These are phyloP conservation scores for Aechmea fasciata DNA, from an alignment of 176 grass and related monocot genomes.

Conservation along the genomic window DNA sequence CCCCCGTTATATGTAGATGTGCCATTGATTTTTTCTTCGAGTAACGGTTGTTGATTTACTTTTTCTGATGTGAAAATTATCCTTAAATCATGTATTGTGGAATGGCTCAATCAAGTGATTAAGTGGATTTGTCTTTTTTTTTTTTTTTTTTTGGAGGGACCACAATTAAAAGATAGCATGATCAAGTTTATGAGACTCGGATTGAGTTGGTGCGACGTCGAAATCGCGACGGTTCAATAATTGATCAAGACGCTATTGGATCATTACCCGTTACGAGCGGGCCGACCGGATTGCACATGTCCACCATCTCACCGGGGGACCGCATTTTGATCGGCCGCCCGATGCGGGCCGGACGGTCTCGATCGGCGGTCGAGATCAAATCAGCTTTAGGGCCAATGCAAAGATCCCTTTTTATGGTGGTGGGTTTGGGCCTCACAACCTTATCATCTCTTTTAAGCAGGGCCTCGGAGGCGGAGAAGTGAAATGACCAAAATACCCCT, in stretches of 20 bases:
- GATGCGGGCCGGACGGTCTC: conserved; percentile 40
- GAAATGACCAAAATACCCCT: conserved; percentile 10
- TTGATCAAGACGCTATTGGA: conserved; percentile 51
- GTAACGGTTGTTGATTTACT: no score
- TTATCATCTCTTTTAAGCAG: conserved; percentile 50
- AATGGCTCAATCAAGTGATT: no score
- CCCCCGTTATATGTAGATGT: no score
- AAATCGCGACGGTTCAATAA: conserved; percentile 67
- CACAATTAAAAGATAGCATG: conserved; percentile 43
- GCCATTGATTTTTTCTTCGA: no score
- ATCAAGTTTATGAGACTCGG: conserved; percentile 50
- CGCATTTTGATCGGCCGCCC: conserved; percentile 13
- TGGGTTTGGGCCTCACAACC: conserved; percentile 34
- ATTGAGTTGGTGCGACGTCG: conserved; percentile 55
- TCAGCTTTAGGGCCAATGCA: conserved; percentile 15
- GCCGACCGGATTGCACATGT: conserved; percentile 49
- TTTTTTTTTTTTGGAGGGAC: conserved; percentile 9
- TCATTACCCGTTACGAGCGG: conserved; percentile 29
- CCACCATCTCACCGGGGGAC: conserved; percentile 39
- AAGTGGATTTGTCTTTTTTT: not conserved
- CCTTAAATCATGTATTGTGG: no score
- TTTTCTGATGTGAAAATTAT: no score
- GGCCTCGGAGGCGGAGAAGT: conserved; percentile 4
- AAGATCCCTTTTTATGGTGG: conserved; percentile 20
- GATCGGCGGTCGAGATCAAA: conserved; percentile 7